Percentiles rank a stretch among this genome's conserved stretches.
phyloP scores from a whole-genome alignment of 1,284 basidiomycete species.

The Stygiomarasmius scandens region DNA sequence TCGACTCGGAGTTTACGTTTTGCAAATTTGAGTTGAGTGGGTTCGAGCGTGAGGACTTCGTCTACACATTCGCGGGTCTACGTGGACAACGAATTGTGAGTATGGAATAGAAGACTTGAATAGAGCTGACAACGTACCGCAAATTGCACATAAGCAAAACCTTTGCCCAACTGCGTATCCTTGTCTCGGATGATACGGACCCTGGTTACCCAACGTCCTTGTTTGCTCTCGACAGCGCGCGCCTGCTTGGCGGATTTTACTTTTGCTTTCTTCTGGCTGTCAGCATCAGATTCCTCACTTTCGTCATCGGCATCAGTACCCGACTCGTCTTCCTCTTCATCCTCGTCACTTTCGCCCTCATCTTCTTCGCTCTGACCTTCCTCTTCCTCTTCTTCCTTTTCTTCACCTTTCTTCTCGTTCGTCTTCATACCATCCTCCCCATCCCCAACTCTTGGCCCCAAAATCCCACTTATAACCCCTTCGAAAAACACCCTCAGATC shows the following conservation, averaged over 20 bases:
- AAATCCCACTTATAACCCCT: conserved; percentile 72
- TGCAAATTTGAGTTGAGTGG: conserved; percentile 80
- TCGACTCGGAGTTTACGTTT: conserved; percentile 89
- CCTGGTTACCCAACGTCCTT: conserved; percentile 74
- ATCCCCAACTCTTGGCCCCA: conserved; percentile 46
- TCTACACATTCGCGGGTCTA: conserved; percentile 90
- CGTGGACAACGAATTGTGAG: not conserved
- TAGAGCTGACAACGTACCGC: conserved; percentile 51
- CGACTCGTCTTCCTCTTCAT: conserved; percentile 14
- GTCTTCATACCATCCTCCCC: conserved; percentile 29
- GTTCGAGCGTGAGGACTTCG: conserved; percentile 78
- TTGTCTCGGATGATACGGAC: conserved; percentile 91
- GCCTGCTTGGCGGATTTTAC: not conserved
- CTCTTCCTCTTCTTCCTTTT: not conserved
- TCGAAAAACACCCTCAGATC: conserved; percentile 90
- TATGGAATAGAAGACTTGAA: not conserved
- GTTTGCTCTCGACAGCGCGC: not conserved
- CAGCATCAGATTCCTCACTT: conserved; percentile 19
- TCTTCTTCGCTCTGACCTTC: conserved; percentile 18
- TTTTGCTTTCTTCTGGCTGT: not conserved
- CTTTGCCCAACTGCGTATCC: conserved; percentile 96
- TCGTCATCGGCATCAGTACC: conserved; percentile 27
- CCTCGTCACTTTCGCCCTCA: conserved; percentile 24
- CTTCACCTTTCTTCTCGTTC: not conserved
- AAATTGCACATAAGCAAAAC: conserved; percentile 94